phyloP scores from a whole-genome alignment of 1,284 basidiomycete genomes.

The Sporisorium scitamineum region DNA sequence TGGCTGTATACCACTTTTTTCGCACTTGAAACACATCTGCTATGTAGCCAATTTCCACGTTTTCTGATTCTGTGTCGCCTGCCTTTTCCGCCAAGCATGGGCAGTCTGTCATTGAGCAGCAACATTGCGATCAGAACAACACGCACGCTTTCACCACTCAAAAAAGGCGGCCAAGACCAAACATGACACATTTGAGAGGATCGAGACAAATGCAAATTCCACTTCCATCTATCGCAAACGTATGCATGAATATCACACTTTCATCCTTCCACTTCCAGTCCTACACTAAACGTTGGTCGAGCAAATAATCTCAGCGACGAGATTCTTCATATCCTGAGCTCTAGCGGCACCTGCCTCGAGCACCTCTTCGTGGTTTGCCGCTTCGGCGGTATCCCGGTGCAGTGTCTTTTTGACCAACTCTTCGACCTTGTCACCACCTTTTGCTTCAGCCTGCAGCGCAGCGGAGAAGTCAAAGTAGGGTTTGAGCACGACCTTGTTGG shows the following conservation, averaged over 20 bases:
- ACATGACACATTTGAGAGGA: too few relatives aligned
- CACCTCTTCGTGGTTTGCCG: constrained; percentile 86
- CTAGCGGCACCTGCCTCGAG: constrained; percentile 77
- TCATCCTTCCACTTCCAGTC: background rate
- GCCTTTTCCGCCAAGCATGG: too few relatives aligned
- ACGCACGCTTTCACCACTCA: too few relatives aligned
- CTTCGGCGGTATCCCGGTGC: constrained; percentile 71
- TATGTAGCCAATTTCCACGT: background rate
- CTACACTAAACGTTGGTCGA: constrained; percentile 9
- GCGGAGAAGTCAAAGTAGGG: constrained; percentile 78
- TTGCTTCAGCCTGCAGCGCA: constrained; percentile 79
- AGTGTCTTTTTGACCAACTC: constrained; percentile 50
- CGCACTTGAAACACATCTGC: background rate
- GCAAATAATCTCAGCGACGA: constrained; percentile 67
- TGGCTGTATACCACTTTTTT: constrained; percentile 5
- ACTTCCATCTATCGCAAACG: background rate
- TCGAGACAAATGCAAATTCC: background rate
- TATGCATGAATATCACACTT: background rate
- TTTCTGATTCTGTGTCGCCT: too few relatives aligned
- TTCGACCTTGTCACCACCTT: constrained; percentile 10
- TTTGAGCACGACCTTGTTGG: constrained; percentile 83
- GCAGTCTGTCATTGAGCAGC: too few relatives aligned
- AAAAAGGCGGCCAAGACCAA: too few relatives aligned
- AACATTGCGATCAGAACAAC: too few relatives aligned
- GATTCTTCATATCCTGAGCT: constrained; percentile 77